Percentiles rank a stretch among this genome's conserved stretches.
Conservation (phyloP, 1,284 basidiomycete species). For the Puccinia novopanici region DNA sequence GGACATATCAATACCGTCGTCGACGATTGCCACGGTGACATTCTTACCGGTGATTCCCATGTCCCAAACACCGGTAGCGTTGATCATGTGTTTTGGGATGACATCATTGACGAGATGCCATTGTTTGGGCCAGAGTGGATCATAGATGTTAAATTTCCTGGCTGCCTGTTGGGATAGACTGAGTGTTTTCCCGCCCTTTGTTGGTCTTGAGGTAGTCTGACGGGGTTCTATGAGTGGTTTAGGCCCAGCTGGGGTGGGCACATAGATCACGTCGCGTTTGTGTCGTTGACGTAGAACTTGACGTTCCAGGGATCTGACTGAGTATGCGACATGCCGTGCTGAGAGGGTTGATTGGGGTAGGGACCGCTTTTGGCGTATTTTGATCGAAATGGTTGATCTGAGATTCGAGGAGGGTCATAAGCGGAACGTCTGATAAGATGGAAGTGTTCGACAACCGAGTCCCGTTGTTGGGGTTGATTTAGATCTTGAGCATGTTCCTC, state of each 20-base stretch:
- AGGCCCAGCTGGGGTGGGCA: constrained; percentile 51
- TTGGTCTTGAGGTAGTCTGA: constrained; percentile 19
- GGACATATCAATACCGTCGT: constrained; percentile 88
- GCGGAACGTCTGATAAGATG: constrained; percentile 35
- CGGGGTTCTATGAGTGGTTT: background rate
- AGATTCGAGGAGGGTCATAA: constrained; percentile 15
- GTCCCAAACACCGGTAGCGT: constrained; percentile 80
- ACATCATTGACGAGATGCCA: constrained; percentile 89
- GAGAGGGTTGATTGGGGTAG: constrained; percentile 44
- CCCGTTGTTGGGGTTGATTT: constrained; percentile 60
- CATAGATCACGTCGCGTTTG: constrained; percentile 58
- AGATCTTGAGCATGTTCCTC: constrained; percentile 56
- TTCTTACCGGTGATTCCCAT: constrained; percentile 82
- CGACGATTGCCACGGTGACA: constrained; percentile 84
- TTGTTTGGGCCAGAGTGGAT: constrained; percentile 83
- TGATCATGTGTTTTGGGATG: constrained; percentile 76
- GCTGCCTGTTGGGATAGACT: constrained; percentile 38
- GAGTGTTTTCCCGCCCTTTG: background rate
- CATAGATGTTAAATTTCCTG: constrained; percentile 68
- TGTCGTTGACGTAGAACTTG: constrained; percentile 56
- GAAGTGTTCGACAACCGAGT: constrained; percentile 43
- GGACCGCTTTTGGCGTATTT: constrained; percentile 27
- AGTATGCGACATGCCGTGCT: constrained; percentile 52
- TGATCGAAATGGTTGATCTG: constrained; percentile 31
- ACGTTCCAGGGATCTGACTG: constrained; percentile 57